These are phyloP conservation scores for Monosporascus sp. DNA, from an alignment of 2,329 filamentous ascomycete genomes.

Conservation along the genomic window DNA sequence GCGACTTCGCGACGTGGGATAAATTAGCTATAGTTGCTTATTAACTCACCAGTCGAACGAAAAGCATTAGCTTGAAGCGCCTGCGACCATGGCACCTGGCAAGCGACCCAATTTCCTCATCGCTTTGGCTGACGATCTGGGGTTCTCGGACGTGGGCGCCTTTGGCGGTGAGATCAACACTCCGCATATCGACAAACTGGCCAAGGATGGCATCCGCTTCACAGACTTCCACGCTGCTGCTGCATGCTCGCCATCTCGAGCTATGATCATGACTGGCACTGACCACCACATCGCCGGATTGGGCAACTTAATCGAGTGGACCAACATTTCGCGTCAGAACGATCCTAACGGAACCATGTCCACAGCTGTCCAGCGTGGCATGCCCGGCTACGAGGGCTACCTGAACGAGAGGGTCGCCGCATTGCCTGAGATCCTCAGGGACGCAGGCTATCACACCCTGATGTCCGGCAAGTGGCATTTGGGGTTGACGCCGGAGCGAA, in stretches of 20 bases:
- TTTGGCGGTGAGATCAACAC: conserved; percentile 58
- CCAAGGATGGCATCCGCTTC: conserved; percentile 48
- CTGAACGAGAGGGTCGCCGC: conserved; percentile 55
- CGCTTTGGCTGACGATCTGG: conserved; percentile 53
- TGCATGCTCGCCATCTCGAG: conserved; percentile 59
- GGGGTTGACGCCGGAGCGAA: conserved; percentile 51
- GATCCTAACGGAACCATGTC: conserved; percentile 25
- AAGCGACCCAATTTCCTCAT: conserved; percentile 54
- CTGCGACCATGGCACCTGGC: conserved; percentile 14
- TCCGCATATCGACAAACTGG: conserved; percentile 51
- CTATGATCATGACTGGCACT: conserved; percentile 63
- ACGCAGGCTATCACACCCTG: conserved; percentile 54
- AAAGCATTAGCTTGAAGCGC: neutral
- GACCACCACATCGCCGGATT: conserved; percentile 56
- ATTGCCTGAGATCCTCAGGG: conserved; percentile 52
- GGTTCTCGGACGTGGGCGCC: conserved; percentile 54
- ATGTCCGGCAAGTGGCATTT: conserved; percentile 63
- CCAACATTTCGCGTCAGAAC: conserved; percentile 28
- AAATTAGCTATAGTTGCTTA: neutral
- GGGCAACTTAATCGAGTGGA: conserved; percentile 53
- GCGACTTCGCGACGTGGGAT: neutral
- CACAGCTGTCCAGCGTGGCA: conserved; percentile 42
- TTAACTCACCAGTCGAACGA: neutral
- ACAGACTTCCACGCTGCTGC: conserved; percentile 62
- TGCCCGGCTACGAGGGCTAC: conserved; percentile 60